A percentile compares a stretch with the other conserved stretches of the same genome.
Conservation (phyloP, 1,284 basidiomycete species). For the Abortiporus biennis region DNA sequence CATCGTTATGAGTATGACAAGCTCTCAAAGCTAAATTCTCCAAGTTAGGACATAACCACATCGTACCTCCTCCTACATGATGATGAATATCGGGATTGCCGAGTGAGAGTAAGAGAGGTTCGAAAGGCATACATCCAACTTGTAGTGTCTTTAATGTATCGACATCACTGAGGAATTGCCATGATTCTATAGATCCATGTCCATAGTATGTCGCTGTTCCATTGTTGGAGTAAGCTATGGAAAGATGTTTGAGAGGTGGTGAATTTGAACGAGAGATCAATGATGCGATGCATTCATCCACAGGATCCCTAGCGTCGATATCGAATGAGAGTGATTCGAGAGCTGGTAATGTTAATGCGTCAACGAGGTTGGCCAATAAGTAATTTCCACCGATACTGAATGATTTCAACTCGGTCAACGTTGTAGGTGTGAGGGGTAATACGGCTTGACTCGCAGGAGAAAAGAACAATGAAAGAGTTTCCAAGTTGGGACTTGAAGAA, state of each 20-base stretch:
- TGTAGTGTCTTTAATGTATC: slow-evolving; percentile 47
- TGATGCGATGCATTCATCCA: slow-evolving; percentile 57
- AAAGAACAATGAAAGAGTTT: slow-evolving; percentile 54
- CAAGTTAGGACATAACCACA: slow-evolving; percentile 59
- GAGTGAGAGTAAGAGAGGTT: slow-evolving; percentile 50
- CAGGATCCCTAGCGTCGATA: slow-evolving; percentile 59
- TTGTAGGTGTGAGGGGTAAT: slow-evolving; percentile 47
- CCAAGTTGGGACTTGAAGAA: slow-evolving; percentile 46
- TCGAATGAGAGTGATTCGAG: slow-evolving; percentile 54
- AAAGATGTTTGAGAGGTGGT: slow-evolving; percentile 49
- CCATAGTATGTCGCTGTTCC: slow-evolving; percentile 37
- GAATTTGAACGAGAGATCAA: slow-evolving; percentile 52
- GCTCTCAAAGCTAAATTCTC: slow-evolving; percentile 49
- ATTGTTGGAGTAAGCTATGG: slow-evolving; percentile 47
- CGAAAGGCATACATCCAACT: slow-evolving; percentile 56
- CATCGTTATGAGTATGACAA: slow-evolving; percentile 57
- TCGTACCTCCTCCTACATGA: slow-evolving; percentile 35
- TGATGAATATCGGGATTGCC: slow-evolving; percentile 50
- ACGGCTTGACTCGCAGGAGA: slow-evolving; percentile 50
- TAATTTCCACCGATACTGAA: slow-evolving; percentile 61
- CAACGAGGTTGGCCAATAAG: slow-evolving; percentile 55
- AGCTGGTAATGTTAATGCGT: slow-evolving; percentile 49
- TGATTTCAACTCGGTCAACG: slow-evolving; percentile 43
- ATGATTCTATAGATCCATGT: slow-evolving; percentile 36
- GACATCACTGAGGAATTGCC: slow-evolving; percentile 43